Conservation (phyloP, 2,329 filamentous ascomycete species). For the Paecilomyces dactylethromorphus region DNA sequence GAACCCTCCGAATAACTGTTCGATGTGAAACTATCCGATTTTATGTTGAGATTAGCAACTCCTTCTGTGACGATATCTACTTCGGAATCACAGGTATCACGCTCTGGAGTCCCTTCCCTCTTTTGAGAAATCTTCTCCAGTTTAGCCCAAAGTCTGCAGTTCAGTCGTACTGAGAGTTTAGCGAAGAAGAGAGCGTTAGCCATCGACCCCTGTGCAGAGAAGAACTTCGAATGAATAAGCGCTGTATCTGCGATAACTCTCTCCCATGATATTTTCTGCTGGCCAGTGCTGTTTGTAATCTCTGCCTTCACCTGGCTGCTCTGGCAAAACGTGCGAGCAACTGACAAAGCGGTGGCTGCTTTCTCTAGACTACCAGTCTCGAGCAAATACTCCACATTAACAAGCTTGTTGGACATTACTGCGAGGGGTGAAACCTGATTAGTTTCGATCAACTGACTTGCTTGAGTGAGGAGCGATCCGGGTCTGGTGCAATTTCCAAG, state of each 20-base stretch:
- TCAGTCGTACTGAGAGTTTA: conserved; percentile 43
- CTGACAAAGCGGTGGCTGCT: conserved; percentile 36
- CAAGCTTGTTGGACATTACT: conserved; percentile 57
- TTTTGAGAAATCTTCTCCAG: conserved; percentile 39
- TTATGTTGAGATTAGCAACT: conserved; percentile 33
- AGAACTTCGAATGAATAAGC: conserved; percentile 59
- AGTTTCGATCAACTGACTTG: conserved; percentile 43
- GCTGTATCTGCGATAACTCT: conserved; percentile 53
- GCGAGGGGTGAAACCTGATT: conserved; percentile 39
- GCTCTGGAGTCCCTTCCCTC: conserved; percentile 23
- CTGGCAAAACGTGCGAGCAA: conserved; percentile 25
- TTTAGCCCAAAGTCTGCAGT: conserved; percentile 46
- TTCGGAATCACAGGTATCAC: conserved; percentile 17
- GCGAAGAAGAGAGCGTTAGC: conserved; percentile 43
- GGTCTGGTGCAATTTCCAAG: conserved; percentile 58
- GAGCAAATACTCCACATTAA: conserved; percentile 67
- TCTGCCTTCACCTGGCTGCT: conserved; percentile 22
- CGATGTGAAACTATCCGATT: conserved; percentile 27
- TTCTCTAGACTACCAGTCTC: conserved; percentile 60
- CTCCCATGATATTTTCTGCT: conserved; percentile 42
- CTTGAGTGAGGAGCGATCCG: conserved; percentile 51
- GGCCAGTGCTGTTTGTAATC: conserved; percentile 26
- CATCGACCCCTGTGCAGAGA: conserved; percentile 49
- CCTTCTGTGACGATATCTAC: conserved; percentile 32
- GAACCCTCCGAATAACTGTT: conserved; percentile 51